Conservation (phyloP, 805 yeast species). For the Gaillardinia entomophila region DNA sequence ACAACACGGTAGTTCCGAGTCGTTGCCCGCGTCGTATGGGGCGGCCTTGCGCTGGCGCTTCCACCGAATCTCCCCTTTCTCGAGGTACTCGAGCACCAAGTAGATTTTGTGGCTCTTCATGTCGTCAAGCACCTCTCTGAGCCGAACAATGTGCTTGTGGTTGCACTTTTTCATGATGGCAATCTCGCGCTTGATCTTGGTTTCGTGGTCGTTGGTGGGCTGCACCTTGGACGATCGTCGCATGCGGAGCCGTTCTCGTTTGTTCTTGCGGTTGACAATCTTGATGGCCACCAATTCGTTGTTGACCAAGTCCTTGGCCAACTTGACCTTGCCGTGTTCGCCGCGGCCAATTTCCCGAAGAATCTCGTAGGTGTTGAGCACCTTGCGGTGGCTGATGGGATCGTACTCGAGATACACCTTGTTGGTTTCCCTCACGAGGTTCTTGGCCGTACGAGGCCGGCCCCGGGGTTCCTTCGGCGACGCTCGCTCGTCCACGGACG, state of each 20-base stretch:
- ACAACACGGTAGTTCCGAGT: conserved; percentile 40
- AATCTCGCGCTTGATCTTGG: conserved; percentile 35
- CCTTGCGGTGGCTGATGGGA: conserved; percentile 75
- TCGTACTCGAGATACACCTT: conserved; percentile 80
- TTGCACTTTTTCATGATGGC: conserved; percentile 45
- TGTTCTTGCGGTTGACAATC: conserved; percentile 69
- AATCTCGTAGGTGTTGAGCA: conserved; percentile 85
- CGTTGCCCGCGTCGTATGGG: conserved; percentile 5
- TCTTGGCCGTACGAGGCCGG: conserved; percentile 1
- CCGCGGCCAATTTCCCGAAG: conserved; percentile 85
- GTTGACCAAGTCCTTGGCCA: conserved; percentile 68
- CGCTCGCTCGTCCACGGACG: background rate
- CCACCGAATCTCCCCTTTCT: conserved; percentile 91
- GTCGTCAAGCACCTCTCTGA: conserved; percentile 76
- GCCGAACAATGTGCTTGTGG: conserved; percentile 35
- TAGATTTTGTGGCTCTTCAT: conserved; percentile 77
- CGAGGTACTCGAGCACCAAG: conserved; percentile 82
- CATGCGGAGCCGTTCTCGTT: conserved; percentile 26
- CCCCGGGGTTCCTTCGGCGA: background rate
- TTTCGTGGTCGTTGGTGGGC: conserved; percentile 24
- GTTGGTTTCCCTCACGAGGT: conserved; percentile 72
- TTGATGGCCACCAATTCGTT: conserved; percentile 83
- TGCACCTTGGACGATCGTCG: conserved; percentile 17
- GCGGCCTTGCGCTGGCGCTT: conserved; percentile 15
- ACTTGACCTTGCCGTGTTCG: conserved; percentile 97